Evolutionary conservation across 495 filamentous ascomycete genomes (phyloP).

Genomic region (Hypoxylon lienhwacheense): DNA sequence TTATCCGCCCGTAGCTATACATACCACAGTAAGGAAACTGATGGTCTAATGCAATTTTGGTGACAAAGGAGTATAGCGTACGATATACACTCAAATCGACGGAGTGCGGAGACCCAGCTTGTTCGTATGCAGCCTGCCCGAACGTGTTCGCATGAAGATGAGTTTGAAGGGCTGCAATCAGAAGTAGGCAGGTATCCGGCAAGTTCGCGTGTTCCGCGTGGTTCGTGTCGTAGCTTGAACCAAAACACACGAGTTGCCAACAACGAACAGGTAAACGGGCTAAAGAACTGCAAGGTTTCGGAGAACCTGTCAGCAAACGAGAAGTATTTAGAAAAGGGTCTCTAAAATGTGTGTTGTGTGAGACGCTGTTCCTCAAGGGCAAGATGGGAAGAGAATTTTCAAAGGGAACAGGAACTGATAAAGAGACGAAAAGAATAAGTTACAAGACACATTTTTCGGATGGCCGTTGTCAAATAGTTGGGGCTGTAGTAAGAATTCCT

Average conservation of each 20-base stretch:
- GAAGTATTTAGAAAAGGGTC: slow-evolving; percentile 17
- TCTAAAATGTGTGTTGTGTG: slow-evolving; percentile 35
- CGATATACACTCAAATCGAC: slow-evolving; percentile 28
- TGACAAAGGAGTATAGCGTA: slow-evolving; percentile 26
- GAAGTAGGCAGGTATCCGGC: slow-evolving; percentile 44
- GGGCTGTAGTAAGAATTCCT: slow-evolving; percentile 36
- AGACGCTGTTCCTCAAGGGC: slow-evolving; percentile 41
- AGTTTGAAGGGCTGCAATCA: slow-evolving; percentile 47
- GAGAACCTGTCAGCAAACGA: slow-evolving; percentile 36
- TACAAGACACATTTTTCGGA: slow-evolving; percentile 37
- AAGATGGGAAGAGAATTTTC: slow-evolving; percentile 36
- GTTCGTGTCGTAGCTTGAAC: slow-evolving; percentile 35
- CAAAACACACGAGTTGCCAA: slow-evolving; percentile 31
- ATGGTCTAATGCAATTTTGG: no score
- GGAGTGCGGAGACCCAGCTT: slow-evolving; percentile 37
- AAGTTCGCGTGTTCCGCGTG: slow-evolving; percentile 38
- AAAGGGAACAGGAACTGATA: slow-evolving; percentile 36
- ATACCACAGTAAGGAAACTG: no score
- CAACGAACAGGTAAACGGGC: slow-evolving; percentile 30
- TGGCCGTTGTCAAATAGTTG: slow-evolving; percentile 35
- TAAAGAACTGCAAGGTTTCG: slow-evolving; percentile 35
- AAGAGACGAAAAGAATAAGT: slow-evolving; percentile 35
- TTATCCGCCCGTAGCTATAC: not conserved
- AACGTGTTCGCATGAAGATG: slow-evolving; percentile 52
- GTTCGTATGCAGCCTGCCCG: slow-evolving; percentile 54